Percentiles rank a stretch among this genome's conserved stretches.
phyloP scores from a whole-genome alignment of 352 stramenopile genomes.

The Pythium coloratum region DNA sequence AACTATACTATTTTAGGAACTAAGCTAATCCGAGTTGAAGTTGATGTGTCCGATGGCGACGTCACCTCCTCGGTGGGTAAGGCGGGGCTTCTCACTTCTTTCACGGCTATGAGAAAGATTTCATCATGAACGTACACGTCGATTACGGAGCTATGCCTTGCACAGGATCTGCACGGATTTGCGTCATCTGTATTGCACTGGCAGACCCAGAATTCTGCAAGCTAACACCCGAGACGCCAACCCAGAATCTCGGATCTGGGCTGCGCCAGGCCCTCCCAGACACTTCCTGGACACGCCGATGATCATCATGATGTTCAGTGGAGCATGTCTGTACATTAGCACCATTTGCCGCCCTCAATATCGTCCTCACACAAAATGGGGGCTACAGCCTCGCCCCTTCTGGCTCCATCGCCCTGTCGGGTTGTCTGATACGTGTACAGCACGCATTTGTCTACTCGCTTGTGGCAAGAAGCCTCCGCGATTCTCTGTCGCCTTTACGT shows the following conservation, averaged over 20 bases:
- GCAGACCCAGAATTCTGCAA: too few relatives aligned
- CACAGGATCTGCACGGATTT: neutral
- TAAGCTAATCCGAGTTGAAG: neutral
- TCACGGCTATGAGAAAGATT: neutral
- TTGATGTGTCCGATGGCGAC: neutral
- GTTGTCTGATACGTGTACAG: too few relatives aligned
- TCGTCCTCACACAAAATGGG: constrained; percentile 2
- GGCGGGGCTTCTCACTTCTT: neutral
- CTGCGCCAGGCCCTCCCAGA: neutral
- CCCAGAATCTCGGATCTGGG: neutral
- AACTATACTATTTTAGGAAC: neutral
- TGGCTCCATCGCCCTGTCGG: neutral
- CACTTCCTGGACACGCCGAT: neutral
- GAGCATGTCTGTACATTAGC: neutral
- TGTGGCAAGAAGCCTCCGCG: too few relatives aligned
- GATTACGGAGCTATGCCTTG: neutral
- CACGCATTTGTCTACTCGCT: too few relatives aligned
- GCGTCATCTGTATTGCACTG: neutral
- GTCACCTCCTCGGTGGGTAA: neutral
- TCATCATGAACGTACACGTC: neutral
- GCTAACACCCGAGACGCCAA: neutral
- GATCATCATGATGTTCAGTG: neutral
- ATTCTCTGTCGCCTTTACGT: neutral
- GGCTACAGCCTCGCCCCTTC: neutral
- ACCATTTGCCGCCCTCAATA: neutral